Base-by-base conservation (phyloP, 345 rosid genomes). In the Trapa bicornis region DNA sequence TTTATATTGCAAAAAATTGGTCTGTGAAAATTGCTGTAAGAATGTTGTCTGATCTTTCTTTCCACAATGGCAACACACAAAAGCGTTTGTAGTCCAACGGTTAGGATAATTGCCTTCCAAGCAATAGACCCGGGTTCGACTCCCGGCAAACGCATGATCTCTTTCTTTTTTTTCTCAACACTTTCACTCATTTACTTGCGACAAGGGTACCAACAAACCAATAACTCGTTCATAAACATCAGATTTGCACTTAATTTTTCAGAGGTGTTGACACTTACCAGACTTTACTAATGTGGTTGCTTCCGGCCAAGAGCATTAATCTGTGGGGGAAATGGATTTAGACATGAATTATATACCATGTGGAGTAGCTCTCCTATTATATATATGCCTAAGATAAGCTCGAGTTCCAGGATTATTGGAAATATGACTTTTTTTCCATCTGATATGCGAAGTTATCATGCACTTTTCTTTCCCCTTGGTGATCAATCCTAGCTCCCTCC, bases 101-200 rank as follows among this genome's bases (percentile, higher is more conserved):
- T 85, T 77, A 89, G 89, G 93, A 89, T 89, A 85, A 83, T 87
- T 86, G 89, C 85, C 96, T 88, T 84, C 93, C 88, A 86, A 89
- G 84, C 82, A 87, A 89, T 85, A 87, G 89, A 84, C 83, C 89
- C 87, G 86, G 94, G 87, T 86, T 86, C 92, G 92, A 87, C 90
- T 86, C 89, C 91, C 88, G 96, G 92, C 87, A 82, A 66, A 86
- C 92, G 87, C 95, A 89, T 22, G 0, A 22, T 22, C 29, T 22
- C 29, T 22, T 22, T 22, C 29, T 22, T 22, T 22, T 22, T 22
- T 22, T 22, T 22, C 29, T 22, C 29, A 22, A 22, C 29, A 22
- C 29, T 22, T 22, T 22, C 0, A 22, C 29, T 22, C 29, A 22
- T 22, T 22, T 22, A 22, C 29, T 22, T 22, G 0, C 29, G 29